These are phyloP conservation scores for Clarireedia monteithiana DNA, from an alignment of 2,329 filamentous ascomycete species.

Conservation along the genomic window DNA sequence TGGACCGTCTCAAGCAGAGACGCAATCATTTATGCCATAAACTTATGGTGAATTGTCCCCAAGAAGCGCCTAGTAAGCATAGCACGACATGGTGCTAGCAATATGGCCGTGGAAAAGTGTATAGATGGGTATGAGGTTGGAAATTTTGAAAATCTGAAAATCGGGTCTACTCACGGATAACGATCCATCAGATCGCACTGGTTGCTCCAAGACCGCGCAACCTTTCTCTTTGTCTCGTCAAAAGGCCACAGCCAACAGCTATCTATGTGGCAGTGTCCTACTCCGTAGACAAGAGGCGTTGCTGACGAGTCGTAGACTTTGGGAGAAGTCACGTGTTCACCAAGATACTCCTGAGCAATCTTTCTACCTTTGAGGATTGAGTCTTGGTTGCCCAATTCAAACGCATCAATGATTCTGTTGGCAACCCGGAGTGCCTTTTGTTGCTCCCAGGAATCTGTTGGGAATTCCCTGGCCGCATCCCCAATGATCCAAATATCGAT, in stretches of 20 bases:
- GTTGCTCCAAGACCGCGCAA: conserved; percentile 91
- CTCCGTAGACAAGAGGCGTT: conserved; percentile 72
- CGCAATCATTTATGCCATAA: too few species aligned
- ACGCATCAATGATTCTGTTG: conserved; percentile 84
- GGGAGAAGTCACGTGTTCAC: conserved; percentile 70
- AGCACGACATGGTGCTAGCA: too few species aligned
- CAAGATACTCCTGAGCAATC: conserved; percentile 77
- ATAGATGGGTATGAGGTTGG: too few species aligned
- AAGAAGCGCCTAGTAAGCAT: too few species aligned
- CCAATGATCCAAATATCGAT: conserved; percentile 96
- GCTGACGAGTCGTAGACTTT: conserved; percentile 75
- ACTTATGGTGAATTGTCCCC: too few species aligned
- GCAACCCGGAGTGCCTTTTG: conserved; percentile 77
- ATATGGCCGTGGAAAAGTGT: too few species aligned
- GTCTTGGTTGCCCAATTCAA: conserved; percentile 71
- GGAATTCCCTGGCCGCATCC: conserved; percentile 88
- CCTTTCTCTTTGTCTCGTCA: conserved; percentile 95
- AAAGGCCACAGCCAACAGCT: conserved; percentile 99
- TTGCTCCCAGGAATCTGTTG: conserved; percentile 78
- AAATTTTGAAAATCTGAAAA: too few species aligned
- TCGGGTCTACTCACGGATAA: conserved; percentile 48
- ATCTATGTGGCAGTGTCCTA: conserved; percentile 97
- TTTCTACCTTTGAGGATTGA: conserved; percentile 73
- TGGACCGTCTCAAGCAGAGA: too few species aligned
- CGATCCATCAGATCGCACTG: conserved; percentile 93